A percentile compares a stretch with the other conserved stretches of the same genome.
phyloP scores from a whole-genome alignment of 2,329 filamentous ascomycete species.

The Ceratocystis alfenasii region DNA sequence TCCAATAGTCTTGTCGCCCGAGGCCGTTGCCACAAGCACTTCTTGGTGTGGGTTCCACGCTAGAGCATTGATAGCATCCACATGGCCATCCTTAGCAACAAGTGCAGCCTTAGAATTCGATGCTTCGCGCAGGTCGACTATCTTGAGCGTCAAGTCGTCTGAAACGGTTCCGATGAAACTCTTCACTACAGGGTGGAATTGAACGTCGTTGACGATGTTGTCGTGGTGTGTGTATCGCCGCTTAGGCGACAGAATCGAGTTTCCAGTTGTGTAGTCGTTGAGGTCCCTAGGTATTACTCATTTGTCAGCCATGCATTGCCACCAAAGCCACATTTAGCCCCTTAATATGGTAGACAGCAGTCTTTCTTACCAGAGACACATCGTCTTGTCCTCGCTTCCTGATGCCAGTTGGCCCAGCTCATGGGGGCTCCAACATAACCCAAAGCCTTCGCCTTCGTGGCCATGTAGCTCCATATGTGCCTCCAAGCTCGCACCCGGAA shows the following conservation, averaged over 20 bases:
- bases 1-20: constrained; percentile 86
- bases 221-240: constrained; percentile 77
- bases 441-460: constrained; percentile 82
- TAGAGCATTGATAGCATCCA: constrained; percentile 89
- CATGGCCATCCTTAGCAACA: constrained; percentile 61
- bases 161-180: constrained; percentile 86
- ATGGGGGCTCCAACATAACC: constrained; percentile 83
- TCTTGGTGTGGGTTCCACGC: constrained; percentile 91
- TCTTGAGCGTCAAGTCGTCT: constrained; percentile 85
- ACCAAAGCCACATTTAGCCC: neutral
- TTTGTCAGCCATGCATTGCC: constrained; percentile 21
- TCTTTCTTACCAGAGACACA: constrained; percentile 62
- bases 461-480: constrained; percentile 77
- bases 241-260: constrained; percentile 56
- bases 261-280: constrained; percentile 57
- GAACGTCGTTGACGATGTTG: constrained; percentile 90
- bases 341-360: neutral
- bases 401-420: constrained; percentile 70
- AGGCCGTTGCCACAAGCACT: constrained; percentile 80
- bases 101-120: constrained; percentile 56
- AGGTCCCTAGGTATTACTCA: constrained; percentile 51
- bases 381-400: constrained; percentile 83
- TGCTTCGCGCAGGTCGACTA: constrained; percentile 69
- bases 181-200: constrained; percentile 79
- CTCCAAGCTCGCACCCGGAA: constrained; percentile 61